phyloP scores from a whole-genome alignment of 1,139 yeast genomes.

The Diutina rugosa region DNA sequence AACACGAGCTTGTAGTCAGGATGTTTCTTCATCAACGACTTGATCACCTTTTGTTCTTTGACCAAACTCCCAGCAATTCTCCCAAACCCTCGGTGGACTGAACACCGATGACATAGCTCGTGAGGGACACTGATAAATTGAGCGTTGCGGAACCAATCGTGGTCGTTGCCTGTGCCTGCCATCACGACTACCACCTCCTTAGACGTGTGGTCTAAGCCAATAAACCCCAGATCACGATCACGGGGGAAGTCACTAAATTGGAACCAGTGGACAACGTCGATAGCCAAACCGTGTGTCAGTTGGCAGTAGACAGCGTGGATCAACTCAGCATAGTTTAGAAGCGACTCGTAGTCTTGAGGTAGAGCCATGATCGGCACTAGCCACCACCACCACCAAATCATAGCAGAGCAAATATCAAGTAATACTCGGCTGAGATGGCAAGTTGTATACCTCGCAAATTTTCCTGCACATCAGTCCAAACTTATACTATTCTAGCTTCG shows the following conservation, averaged over 20 bases:
- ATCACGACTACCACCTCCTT: constrained; percentile 29
- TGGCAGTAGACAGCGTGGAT: constrained; percentile 28
- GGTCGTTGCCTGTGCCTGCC: constrained; percentile 44
- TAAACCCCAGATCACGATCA: constrained; percentile 40
- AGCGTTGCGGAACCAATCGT: constrained; percentile 47
- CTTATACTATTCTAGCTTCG: too few species aligned
- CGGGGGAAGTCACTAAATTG: constrained; percentile 23
- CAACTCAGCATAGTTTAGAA: constrained; percentile 21
- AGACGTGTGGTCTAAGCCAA: constrained; percentile 26
- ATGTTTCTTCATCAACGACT: constrained; percentile 14
- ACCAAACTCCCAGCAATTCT: constrained; percentile 19
- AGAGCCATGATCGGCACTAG: neutral
- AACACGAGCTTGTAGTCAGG: constrained; percentile 39
- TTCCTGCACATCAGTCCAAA: neutral
- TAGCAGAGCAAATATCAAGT: neutral
- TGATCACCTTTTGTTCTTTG: constrained; percentile 13
- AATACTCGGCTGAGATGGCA: too few species aligned
- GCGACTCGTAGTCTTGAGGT: constrained; percentile 14
- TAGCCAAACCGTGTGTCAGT: constrained; percentile 7
- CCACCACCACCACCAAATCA: neutral
- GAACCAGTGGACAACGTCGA: constrained; percentile 20
- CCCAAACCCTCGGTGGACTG: constrained; percentile 48
- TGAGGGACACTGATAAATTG: constrained; percentile 27
- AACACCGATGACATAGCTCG: constrained; percentile 35
- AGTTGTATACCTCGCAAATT: neutral